Conservation (phyloP, 768 basidiomycete genomes). For the Krasilnikovozyma curviuscula region DNA sequence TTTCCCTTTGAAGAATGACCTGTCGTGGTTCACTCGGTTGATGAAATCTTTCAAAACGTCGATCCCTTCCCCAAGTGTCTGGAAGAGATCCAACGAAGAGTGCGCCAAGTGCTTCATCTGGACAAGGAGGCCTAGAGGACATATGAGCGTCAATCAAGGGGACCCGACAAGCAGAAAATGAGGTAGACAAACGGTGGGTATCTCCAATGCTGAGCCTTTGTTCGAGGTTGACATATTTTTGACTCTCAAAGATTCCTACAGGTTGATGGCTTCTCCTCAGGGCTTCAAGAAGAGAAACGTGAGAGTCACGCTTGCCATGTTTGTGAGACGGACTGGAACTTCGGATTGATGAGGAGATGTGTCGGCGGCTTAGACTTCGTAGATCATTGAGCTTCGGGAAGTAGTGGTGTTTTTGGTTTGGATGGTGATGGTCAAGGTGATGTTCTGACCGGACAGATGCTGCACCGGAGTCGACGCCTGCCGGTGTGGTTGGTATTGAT, state of each 20-base stretch:
- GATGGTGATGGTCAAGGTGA: no score
- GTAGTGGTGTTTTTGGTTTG: no score
- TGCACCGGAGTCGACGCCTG: no score
- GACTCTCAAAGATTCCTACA: constrained; percentile 6
- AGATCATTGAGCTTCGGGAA: no score
- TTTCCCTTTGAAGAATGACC: constrained; percentile 1
- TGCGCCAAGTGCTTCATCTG: constrained; percentile 8
- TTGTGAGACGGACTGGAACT: no score
- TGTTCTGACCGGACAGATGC: no score
- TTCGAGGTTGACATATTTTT: constrained; percentile 10
- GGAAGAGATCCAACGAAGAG: constrained; percentile 6
- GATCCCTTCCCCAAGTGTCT: background rate
- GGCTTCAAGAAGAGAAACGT: constrained; percentile 6
- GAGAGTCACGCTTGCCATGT: background rate
- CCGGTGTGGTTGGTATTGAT: no score
- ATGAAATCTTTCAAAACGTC: background rate
- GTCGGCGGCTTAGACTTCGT: no score
- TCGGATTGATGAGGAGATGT: no score
- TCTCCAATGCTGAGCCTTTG: background rate
- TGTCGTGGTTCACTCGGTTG: constrained; percentile 6
- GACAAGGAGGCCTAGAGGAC: no score
- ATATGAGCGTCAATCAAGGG: no score
- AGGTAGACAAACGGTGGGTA: background rate
- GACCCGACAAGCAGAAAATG: no score
- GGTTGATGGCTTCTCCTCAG: constrained; percentile 8